Percentiles rank a stretch among this genome's conserved stretches.
phyloP scores from a whole-genome alignment of 495 filamentous ascomycete genomes.

The Letharia columbiana region DNA sequence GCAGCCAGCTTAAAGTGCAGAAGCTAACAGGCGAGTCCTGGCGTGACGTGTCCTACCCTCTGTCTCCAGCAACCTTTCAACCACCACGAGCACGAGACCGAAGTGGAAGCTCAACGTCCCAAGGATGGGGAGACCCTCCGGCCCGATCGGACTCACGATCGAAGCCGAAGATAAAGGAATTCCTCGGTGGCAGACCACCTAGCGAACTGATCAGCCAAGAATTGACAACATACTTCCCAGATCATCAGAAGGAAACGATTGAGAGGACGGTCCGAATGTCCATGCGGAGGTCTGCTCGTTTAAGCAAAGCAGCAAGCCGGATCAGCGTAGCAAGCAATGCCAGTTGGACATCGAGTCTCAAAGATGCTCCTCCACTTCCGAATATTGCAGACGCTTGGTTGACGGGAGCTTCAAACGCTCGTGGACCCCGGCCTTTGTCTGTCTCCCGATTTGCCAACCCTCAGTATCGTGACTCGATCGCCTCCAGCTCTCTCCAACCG shows the following conservation, averaged over 20 bases:
- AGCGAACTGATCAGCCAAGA: slow-evolving; percentile 97
- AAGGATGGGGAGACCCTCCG: slow-evolving; percentile 48
- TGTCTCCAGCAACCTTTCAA: slow-evolving; percentile 64
- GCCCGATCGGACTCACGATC: slow-evolving; percentile 39
- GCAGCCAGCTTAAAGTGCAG: slow-evolving; percentile 66
- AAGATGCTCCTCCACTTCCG: slow-evolving; percentile 86
- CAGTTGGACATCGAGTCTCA: slow-evolving; percentile 83
- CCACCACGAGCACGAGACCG: slow-evolving; percentile 41
- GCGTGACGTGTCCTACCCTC: slow-evolving; percentile 70
- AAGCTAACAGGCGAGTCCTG: slow-evolving; percentile 78
- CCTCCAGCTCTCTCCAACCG: slow-evolving; percentile 78
- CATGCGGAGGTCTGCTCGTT: slow-evolving; percentile 74
- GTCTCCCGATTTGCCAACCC: slow-evolving; percentile 51
- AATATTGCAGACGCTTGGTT: slow-evolving; percentile 93
- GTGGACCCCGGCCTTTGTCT: slow-evolving; percentile 51
- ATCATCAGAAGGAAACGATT: slow-evolving; percentile 84
- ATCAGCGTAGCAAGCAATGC: slow-evolving; percentile 89
- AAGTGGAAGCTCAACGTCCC: slow-evolving; percentile 41
- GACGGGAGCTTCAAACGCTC: slow-evolving; percentile 38
- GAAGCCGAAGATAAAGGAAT: slow-evolving; percentile 56
- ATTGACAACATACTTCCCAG: slow-evolving; percentile 92
- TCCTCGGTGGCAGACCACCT: slow-evolving; percentile 86
- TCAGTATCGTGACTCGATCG: slow-evolving; percentile 75
- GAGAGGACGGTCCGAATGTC: slow-evolving; percentile 89
- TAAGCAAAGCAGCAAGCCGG: slow-evolving; percentile 85